phyloP scores from a whole-genome alignment of 192 early-diverging fungal genomes.

The Podila horticola region DNA sequence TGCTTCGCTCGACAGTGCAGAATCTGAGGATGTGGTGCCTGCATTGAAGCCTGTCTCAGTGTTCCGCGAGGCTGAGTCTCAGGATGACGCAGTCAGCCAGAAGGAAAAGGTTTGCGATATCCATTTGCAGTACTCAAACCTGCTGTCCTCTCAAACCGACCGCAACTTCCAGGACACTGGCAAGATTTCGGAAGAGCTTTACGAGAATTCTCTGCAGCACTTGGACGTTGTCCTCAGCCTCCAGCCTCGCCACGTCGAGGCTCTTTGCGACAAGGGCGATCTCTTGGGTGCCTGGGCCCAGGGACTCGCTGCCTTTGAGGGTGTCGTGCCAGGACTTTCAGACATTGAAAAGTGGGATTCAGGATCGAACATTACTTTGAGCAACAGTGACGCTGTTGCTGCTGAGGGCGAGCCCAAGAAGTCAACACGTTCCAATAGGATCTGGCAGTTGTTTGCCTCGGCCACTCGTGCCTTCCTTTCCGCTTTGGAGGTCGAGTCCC shows the following conservation, averaged over 20 bases:
- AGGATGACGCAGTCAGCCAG: constrained; percentile 43
- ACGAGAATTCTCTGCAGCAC: constrained; percentile 49
- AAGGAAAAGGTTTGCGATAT: constrained; percentile 54
- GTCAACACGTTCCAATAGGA: constrained; percentile 21
- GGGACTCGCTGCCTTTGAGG: constrained; percentile 42
- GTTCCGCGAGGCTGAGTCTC: constrained; percentile 36
- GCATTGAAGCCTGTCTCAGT: constrained; percentile 29
- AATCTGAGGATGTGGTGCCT: constrained; percentile 52
- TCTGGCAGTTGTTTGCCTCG: constrained; percentile 56
- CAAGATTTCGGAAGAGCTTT: constrained; percentile 45
- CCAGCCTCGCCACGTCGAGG: constrained; percentile 60
- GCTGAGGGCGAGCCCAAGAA: constrained; percentile 23
- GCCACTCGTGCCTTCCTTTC: constrained; percentile 56
- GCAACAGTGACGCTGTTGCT: constrained; percentile 31
- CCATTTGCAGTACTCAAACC: constrained; percentile 55
- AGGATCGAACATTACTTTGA: constrained; percentile 24
- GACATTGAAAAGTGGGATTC: constrained; percentile 33
- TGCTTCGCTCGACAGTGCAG: neutral
- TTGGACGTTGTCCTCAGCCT: constrained; percentile 52
- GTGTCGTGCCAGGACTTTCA: constrained; percentile 7
- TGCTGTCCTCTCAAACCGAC: constrained; percentile 58
- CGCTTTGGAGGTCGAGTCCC: constrained; percentile 57
- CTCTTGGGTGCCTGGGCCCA: constrained; percentile 59
- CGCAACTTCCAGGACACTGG: constrained; percentile 55
- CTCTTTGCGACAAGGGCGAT: constrained; percentile 66